phyloP scores from a whole-genome alignment of 352 stramenopile genomes.

The Blastocystis sp. region DNA sequence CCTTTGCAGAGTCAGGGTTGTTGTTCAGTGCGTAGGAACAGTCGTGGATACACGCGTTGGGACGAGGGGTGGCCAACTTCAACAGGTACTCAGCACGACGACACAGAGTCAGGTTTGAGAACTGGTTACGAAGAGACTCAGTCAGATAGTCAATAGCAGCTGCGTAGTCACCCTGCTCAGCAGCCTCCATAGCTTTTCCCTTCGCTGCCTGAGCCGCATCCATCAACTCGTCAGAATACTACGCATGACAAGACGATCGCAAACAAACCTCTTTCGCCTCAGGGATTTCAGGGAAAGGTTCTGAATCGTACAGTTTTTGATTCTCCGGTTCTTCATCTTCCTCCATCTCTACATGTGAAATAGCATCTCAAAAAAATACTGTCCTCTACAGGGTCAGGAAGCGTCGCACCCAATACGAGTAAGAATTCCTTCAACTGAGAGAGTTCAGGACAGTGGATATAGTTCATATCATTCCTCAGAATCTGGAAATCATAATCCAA shows the following conservation, averaged over 20 bases:
- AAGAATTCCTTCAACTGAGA: not conserved
- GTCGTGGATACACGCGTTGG: slow-evolving; percentile 9
- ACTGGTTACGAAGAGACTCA: slow-evolving; percentile 15
- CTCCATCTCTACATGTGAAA: not conserved
- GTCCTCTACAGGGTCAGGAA: not conserved
- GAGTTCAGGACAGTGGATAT: not conserved
- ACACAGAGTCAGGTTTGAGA: slow-evolving; percentile 29
- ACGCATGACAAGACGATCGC: not conserved
- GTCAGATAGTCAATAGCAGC: not conserved
- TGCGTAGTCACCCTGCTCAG: not conserved
- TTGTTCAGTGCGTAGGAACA: not conserved
- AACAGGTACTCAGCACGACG: slow-evolving; percentile 17
- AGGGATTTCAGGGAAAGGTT: not conserved
- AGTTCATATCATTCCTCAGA: not conserved
- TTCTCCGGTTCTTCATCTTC: not conserved
- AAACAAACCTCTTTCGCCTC: not conserved
- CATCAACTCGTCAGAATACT: slow-evolving; percentile 15
- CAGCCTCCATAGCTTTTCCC: not conserved
- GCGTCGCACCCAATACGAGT: not conserved
- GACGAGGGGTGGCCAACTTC: not conserved
- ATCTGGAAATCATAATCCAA: not conserved
- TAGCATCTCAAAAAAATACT: not conserved
- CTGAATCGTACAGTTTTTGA: not conserved
- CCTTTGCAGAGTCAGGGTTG: not conserved
- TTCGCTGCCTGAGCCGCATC: not conserved